Base-by-base conservation (phyloP, 1,284 basidiomycete genomes). In the Phenoliferia sp. region DNA sequence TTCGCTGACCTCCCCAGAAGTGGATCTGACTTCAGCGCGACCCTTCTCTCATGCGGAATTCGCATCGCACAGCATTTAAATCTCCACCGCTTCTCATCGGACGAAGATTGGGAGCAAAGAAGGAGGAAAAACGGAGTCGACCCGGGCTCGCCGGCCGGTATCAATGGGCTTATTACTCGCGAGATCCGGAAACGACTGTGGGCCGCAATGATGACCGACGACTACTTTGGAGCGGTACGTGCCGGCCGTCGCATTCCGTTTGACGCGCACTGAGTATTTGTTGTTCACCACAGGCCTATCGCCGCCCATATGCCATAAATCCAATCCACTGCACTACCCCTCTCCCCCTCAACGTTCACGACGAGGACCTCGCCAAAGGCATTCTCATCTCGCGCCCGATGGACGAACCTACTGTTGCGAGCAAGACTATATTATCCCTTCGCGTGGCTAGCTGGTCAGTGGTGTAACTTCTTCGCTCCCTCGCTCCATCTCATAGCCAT, bases 181-280 rank as follows among this genome's bases (percentile, higher is more conserved):
- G 71, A 73, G 60, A 28, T 73, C 3, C 56, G 69, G 28, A 73
- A 73, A 32, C 55, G 71, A 19, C 28, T 73, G 34, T 73, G 69
- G 69, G 69, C 64, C 22, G 59, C 63, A 10, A 31, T 73, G 3
- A 32, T 56, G 7, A 63, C 50, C 61, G 71, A 72, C n/a, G 70
- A 52, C 48, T 52, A 26, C 22, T 52, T 52, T 26, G 48, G 48
- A 7, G 48, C 48, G 7, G 48, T 52, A 26, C 48, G 39, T 12
- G 48, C 48, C 28, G 17, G n/a, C n/a, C 48, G 22, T 52, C 48
- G 48, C 48, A 19, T 52, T 26, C 48, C 48, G 22, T 19, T 52
- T 19, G 48, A 5, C 6, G 22, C 48, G 48, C n/a, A n/a, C 48
- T 52, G 55, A 57, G 34, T 15, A 3, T 15, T 2, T 52, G 22